Evolutionary conservation across 345 rosid species (phyloP).

Genomic region (Populus deltoides): DNA sequence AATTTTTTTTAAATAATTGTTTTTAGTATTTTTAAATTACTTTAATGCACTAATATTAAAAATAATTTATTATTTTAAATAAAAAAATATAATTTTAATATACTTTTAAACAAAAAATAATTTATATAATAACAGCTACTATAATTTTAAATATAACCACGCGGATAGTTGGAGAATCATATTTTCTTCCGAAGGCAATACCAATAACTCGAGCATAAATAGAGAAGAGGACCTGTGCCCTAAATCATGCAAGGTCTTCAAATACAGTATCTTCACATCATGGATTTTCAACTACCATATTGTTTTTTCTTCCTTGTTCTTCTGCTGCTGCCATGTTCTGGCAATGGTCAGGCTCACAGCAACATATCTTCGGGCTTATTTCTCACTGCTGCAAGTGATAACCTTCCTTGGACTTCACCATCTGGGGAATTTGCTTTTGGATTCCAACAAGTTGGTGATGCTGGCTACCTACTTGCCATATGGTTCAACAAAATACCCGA

Average conservation of each 20-base stretch:
- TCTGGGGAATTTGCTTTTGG: slow-evolving; percentile 58
- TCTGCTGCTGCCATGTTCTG: slow-evolving; percentile 17
- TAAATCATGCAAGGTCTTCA: not conserved
- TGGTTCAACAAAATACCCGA: slow-evolving; percentile 43
- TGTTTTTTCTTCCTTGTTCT: slow-evolving; percentile 13
- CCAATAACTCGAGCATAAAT: not conserved
- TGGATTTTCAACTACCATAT: not conserved
- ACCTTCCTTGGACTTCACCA: slow-evolving; percentile 36
- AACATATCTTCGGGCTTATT: slow-evolving; percentile 28
- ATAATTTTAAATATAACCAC: too few relatives aligned
- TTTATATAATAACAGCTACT: too few relatives aligned
- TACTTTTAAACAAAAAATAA: too few relatives aligned
- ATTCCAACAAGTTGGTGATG: slow-evolving; percentile 23
- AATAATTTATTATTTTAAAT: too few relatives aligned
- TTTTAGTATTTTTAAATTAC: too few relatives aligned
- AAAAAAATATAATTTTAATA: too few relatives aligned
- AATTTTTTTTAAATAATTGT: too few relatives aligned
- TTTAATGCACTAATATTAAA: too few relatives aligned
- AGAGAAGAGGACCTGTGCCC: not conserved
- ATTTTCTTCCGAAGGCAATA: not conserved
- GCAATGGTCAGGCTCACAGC: slow-evolving; percentile 20
- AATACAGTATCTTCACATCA: not conserved
- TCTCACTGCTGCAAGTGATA: slow-evolving; percentile 20
- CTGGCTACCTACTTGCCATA: slow-evolving; percentile 33
- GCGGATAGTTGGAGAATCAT: not conserved